Evolutionary conservation across 768 basidiomycete genomes (phyloP), one percentile per base, ranked within the genome.

Genomic region (Erythrobasidium yunnanense): DNA sequence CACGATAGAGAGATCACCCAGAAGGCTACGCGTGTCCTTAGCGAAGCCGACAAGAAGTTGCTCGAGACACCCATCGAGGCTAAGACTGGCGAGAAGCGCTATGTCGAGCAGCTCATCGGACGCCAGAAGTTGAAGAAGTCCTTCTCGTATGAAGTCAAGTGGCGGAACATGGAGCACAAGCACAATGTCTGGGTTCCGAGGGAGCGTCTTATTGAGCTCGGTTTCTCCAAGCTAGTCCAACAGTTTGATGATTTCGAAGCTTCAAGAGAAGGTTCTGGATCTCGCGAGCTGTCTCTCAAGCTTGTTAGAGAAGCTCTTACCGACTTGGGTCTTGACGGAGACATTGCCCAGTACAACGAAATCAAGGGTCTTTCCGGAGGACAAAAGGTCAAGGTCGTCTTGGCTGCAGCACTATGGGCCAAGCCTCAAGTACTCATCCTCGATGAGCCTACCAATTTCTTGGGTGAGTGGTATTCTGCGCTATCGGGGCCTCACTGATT

Each of bases 341-440:
- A 96, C 78, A 96, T 96, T 67, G 92, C 92, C 11, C 90, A 95
- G 77, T 96, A 97, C 78, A 93, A 95, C 74, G 92, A 97, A 78
- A 91, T 96, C 74, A 83, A 84, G 34, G 92, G 93, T 38, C 79
- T 96, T 49, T 92, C 89, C 18, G 93, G 93, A 77, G 92, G 91
- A 68, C 92, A 97, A 77, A 96, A 97, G 78, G 95, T 97, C 62
- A 74, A 74, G 71, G 78, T 79, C 65, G 78, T 78, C 71, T 77
- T 79, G 67, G 92, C 87, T 17, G 92, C 92, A 27, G 90, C 92
- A 75, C 81, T 95, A 63, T 96, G 92, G 90, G 90, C 90, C 77
- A 91, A 90, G 74, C 89, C 90, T 17, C 89, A 93, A 80, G 29
- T 88, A 6, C 57, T 71, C 27, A 71, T 73, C n/a, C 62, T 74